Base-by-base conservation (phyloP, 2,329 filamentous ascomycete genomes). In the Claviceps digitariae region DNA sequence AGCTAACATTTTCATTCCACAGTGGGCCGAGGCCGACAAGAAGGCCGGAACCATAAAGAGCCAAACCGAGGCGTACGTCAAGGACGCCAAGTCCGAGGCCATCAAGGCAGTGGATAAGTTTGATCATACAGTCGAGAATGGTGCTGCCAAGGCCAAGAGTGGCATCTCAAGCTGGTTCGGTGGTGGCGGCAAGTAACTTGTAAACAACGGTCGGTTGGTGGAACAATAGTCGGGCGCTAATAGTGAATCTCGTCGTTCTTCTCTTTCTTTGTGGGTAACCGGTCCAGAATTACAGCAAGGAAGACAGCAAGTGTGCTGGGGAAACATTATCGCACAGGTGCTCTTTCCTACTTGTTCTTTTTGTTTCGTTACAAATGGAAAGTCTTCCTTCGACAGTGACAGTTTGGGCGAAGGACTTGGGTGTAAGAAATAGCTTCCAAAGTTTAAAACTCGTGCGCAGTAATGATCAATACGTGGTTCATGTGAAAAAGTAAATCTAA, bases 81-180 rank as follows among this genome's bases (percentile, higher is more conserved):
- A 84, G 64, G 79, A 84, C 21, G 73, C 79, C 55, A 78, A 84
- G 60, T 78, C 82, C 43, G 76, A 84, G 56, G 72, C 83, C 34
- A 69, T 84, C 62, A 81, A 83, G 66, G 86, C 89, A 63, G 81
- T 93, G 51, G 85, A 96, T 69, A 81, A 85, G 67, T 84, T 90
- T 62, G 90, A 95, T 72, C 80, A 82, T 63, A 90, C 82, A 59
- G 84, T 95, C 51, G 86, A 90, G 74, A 75, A 87, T 59, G 82
- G 83, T 59, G 82, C 89, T 4, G 71, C 82, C 51, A 86, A 95
- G 74, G 86, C 89, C 46, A 95, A 95, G 82, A 81, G 82, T 62
- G 85, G 86, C 58, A 69, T 95, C 62, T 87, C 85, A 44, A 80
- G 86, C 67, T 96, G 90, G 90, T 95, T 96, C 64, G 84, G 89